Percentiles rank a stretch among this genome's conserved stretches.
Conservation (phyloP, 83 land plant genomes). For the Picea abies region DNA sequence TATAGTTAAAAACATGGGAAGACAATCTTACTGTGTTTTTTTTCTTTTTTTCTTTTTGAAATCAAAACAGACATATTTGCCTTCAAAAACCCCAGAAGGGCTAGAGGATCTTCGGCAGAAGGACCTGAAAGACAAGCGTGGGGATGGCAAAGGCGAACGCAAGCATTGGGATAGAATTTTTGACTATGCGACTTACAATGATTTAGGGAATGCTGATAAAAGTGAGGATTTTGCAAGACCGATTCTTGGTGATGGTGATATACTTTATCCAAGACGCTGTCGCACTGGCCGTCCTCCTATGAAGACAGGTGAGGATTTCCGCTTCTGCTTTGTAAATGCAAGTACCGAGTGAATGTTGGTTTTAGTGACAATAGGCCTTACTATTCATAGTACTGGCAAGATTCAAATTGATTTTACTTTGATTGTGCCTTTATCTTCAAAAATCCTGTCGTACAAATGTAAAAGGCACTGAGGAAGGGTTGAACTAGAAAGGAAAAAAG, state of each 20-base stretch:
- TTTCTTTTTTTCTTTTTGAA: neutral
- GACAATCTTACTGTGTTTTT: neutral
- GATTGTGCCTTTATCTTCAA: neutral
- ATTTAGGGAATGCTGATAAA: constrained; percentile 75
- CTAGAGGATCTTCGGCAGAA: constrained; percentile 49
- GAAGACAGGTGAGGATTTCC: constrained; percentile 41
- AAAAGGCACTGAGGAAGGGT: neutral
- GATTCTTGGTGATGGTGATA: constrained; percentile 44
- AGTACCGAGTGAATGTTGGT: no score
- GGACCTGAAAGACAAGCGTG: constrained; percentile 53
- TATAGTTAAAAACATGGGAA: neutral
- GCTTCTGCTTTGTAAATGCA: neutral
- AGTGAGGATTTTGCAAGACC: constrained; percentile 60
- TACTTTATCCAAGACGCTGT: constrained; percentile 92
- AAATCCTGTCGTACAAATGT: neutral
- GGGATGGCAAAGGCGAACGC: constrained; percentile 78
- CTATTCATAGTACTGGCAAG: neutral
- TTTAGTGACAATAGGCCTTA: neutral
- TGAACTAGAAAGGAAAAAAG: neutral
- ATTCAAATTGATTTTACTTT: neutral
- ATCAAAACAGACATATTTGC: constrained; percentile 61
- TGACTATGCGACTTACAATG: constrained; percentile 84
- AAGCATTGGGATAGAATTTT: constrained; percentile 69
- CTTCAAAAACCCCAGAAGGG: constrained; percentile 78
- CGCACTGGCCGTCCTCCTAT: constrained; percentile 77